A percentile compares a stretch with the other conserved stretches of the same genome.
These are phyloP conservation scores for Aspergillus aculeatinus DNA, from an alignment of 2,329 filamentous ascomycete genomes.

Conservation along the genomic window DNA sequence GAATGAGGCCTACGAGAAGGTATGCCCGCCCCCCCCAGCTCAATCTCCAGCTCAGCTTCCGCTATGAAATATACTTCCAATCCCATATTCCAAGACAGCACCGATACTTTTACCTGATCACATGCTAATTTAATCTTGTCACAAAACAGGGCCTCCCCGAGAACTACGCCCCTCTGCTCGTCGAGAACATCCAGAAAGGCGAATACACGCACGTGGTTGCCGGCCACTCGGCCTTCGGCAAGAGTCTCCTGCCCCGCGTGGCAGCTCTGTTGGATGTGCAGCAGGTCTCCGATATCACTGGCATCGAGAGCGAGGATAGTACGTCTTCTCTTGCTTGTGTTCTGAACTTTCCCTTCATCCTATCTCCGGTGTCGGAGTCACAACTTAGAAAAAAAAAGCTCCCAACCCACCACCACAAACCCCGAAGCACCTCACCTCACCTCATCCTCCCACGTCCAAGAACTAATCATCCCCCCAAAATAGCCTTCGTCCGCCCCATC, in stretches of 20 bases:
- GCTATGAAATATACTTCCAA: not conserved
- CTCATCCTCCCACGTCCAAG: no score
- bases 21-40: no score
- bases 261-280: slow-evolving; percentile 89
- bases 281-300: slow-evolving; percentile 89
- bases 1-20: slow-evolving; percentile 89
- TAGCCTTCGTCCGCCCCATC: slow-evolving; percentile 87
- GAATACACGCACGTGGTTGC: slow-evolving; percentile 90
- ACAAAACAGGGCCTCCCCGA: slow-evolving; percentile 73
- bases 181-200: slow-evolving; percentile 95
- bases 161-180: slow-evolving; percentile 87
- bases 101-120: no score
- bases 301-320: slow-evolving; percentile 83
- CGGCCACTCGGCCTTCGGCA: slow-evolving; percentile 92
- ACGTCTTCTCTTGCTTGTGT: slow-evolving; percentile 27
- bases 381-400: not conserved
- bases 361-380: slow-evolving; percentile 4
- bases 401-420: not conserved
- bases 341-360: not conserved
- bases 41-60: not conserved
- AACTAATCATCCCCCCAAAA: not conserved
- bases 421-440: no score
- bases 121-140: no score
- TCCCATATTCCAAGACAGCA: no score
- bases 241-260: slow-evolving; percentile 87